phyloP scores from a whole-genome alignment of 257 asterid species.

The Primulina tabacum region DNA sequence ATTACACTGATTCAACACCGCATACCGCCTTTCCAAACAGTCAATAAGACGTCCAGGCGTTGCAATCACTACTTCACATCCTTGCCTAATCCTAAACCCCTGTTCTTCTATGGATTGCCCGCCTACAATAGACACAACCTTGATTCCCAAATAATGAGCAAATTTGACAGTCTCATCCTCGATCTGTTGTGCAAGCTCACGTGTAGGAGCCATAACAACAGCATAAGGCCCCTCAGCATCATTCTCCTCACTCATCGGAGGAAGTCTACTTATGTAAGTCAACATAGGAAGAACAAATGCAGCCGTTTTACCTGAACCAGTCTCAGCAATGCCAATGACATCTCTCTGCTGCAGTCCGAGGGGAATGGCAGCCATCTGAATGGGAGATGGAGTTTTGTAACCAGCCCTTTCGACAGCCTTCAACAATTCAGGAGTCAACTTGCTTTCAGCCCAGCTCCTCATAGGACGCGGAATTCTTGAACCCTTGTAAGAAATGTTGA shows the following conservation, averaged over 20 bases:
- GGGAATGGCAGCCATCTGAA: conserved; percentile 57
- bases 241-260: conserved; percentile 46
- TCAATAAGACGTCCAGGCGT: conserved; percentile 62
- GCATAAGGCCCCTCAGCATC: conserved; percentile 56
- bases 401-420: conserved; percentile 56
- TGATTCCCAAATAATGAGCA: conserved; percentile 50
- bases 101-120: conserved; percentile 64
- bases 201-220: conserved; percentile 51
- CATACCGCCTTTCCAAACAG: conserved; percentile 55
- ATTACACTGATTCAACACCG: conserved; percentile 57
- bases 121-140: conserved; percentile 58
- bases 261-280: conserved; percentile 47
- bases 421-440: conserved; percentile 39
- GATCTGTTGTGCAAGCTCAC: conserved; percentile 53
- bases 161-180: conserved; percentile 50
- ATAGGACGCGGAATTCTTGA: conserved; percentile 57
- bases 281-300: conserved; percentile 66
- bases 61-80: conserved; percentile 66
- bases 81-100: conserved; percentile 54
- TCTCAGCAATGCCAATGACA: conserved; percentile 52
- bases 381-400: conserved; percentile 49
- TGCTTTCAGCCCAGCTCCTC: conserved; percentile 60
- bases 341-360: conserved; percentile 52
- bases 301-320: conserved; percentile 65
- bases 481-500: conserved; percentile 51